These are phyloP conservation scores for Annona cherimola DNA, from an alignment of 164 flowering plant species.

Conservation along the genomic window DNA sequence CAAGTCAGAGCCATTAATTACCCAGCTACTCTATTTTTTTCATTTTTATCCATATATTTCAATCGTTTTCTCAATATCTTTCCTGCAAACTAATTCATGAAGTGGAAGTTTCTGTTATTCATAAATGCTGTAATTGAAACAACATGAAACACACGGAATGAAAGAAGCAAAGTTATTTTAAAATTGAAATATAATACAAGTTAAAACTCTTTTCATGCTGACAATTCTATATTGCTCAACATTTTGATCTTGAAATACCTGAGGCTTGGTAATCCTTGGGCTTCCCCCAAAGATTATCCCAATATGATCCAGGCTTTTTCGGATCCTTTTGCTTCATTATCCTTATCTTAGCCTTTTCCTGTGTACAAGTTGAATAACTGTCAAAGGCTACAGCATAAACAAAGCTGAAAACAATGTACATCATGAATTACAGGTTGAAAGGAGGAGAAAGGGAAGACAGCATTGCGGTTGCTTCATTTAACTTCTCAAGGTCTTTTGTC, in stretches of 20 bases:
- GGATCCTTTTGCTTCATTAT: slow-evolving; percentile 63
- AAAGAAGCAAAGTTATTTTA: not conserved
- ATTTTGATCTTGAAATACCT: slow-evolving; percentile 32
- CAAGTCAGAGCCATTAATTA: too few relatives aligned
- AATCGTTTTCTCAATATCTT: too few relatives aligned
- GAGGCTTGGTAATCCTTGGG: slow-evolving; percentile 42
- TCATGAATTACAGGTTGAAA: not conserved
- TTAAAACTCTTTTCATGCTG: too few relatives aligned
- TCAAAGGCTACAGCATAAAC: not conserved
- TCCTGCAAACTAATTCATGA: too few relatives aligned
- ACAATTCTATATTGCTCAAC: too few relatives aligned
- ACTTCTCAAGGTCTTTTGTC: not conserved
- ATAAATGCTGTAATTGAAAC: too few relatives aligned
- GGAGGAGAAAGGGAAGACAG: not conserved
- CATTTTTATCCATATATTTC: too few relatives aligned
- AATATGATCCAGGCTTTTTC: slow-evolving; percentile 44
- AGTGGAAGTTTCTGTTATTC: too few relatives aligned
- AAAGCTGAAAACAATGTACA: not conserved
- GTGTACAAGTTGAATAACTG: slow-evolving; percentile 14
- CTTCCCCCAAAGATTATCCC: slow-evolving; percentile 80
- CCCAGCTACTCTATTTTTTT: too few relatives aligned
- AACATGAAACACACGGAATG: not conserved
- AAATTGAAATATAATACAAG: too few relatives aligned
- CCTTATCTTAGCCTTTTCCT: slow-evolving; percentile 67
- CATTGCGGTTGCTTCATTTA: not conserved